A percentile compares a stretch with the other conserved stretches of the same genome.
Conservation (phyloP, 345 rosid genomes). For the Populus nigra region DNA sequence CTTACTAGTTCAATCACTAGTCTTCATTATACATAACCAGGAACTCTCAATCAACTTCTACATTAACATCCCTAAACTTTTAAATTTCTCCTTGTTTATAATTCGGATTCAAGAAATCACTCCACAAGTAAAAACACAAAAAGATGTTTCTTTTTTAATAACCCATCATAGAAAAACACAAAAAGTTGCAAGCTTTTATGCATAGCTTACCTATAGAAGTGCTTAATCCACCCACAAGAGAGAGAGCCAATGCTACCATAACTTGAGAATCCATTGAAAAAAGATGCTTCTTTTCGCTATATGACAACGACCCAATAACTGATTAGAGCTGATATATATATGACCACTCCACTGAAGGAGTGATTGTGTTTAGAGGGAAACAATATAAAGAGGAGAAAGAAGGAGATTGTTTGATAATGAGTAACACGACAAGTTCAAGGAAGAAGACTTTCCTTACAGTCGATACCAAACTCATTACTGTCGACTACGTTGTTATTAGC, state of each 20-base stretch:
- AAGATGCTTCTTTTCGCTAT: neutral
- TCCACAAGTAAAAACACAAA: neutral
- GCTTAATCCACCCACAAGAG: slow-evolving; percentile 35
- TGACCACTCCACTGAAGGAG: slow-evolving; percentile 5
- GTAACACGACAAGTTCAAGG: neutral
- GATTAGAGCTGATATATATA: neutral
- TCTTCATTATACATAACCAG: neutral
- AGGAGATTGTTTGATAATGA: slow-evolving; percentile 24
- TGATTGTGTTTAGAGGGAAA: neutral
- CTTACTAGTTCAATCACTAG: neutral
- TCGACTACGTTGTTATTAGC: too few relatives aligned
- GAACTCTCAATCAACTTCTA: neutral
- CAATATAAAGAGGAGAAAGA: slow-evolving; percentile 16
- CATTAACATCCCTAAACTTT: neutral
- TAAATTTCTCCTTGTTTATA: neutral
- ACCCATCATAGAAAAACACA: neutral
- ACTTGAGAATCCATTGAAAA: slow-evolving; percentile 72
- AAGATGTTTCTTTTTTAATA: neutral
- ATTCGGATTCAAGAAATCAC: neutral
- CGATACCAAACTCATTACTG: neutral
- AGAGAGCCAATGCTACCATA: slow-evolving; percentile 27
- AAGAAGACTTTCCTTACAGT: neutral
- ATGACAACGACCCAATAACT: neutral
- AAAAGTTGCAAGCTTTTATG: neutral
- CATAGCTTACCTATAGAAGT: slow-evolving; percentile 30